Evolutionary conservation across 2,329 filamentous ascomycete species (phyloP).

Genomic region (Phialemoniopsis sp.): DNA sequence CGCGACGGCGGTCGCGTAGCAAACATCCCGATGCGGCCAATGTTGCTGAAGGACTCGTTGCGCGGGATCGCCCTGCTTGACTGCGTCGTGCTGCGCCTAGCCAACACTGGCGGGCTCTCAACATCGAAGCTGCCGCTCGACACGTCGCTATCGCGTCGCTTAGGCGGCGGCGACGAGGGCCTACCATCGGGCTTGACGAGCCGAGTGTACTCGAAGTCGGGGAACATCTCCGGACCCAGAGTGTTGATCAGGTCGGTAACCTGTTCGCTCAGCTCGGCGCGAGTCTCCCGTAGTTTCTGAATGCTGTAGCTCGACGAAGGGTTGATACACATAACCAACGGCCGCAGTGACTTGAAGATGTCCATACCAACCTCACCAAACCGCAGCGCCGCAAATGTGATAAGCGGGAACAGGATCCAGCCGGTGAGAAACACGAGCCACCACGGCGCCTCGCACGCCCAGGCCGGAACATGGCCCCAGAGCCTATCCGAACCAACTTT

Average conservation of each 20-base stretch:
- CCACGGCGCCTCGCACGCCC: constrained; percentile 57
- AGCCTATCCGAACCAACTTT: constrained; percentile 80
- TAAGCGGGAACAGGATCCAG: constrained; percentile 75
- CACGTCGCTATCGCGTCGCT: constrained; percentile 44
- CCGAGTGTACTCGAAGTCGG: constrained; percentile 82
- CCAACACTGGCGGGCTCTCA: constrained; percentile 15
- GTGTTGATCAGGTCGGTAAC: constrained; percentile 94
- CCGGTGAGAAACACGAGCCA: constrained; percentile 73
- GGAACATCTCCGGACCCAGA: constrained; percentile 91
- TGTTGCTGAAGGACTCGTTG: constrained; percentile 92
- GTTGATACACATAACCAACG: constrained; percentile 78
- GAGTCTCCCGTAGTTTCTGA: constrained; percentile 67
- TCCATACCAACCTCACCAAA: constrained; percentile 99
- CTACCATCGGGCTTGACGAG: constrained; percentile 54
- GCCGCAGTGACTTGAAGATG: constrained; percentile 89
- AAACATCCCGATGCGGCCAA: constrained; percentile 84
- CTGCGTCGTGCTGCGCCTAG: constrained; percentile 45
- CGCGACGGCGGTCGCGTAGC: constrained; percentile 80
- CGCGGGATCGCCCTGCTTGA: constrained; percentile 61
- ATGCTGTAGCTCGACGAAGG: constrained; percentile 83
- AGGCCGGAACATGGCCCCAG: constrained; percentile 75
- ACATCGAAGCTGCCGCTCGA: constrained; percentile 25
- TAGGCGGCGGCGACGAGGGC: constrained; percentile 14
- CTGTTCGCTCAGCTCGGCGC: constrained; percentile 71
- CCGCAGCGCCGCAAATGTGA: constrained; percentile 89